phyloP scores from a whole-genome alignment of 2,329 filamentous ascomycete species.

The Beauveria scarabaeidicola region DNA sequence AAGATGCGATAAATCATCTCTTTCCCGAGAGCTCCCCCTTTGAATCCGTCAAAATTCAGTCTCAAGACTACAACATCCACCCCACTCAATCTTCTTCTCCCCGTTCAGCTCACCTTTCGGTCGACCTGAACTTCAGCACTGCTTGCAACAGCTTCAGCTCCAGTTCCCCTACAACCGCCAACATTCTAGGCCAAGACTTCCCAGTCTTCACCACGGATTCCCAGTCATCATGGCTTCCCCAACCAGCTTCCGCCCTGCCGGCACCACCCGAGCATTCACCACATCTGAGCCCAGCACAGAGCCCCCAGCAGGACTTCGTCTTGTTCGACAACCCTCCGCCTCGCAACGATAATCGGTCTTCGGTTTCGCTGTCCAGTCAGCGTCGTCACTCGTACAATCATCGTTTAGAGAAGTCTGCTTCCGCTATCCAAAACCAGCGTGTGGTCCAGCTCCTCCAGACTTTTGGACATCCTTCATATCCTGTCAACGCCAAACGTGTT shows the following conservation, averaged over 20 bases:
- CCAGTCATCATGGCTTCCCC: slow-evolving; percentile 72
- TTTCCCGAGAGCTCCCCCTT: slow-evolving; percentile 28
- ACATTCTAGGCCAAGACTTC: slow-evolving; percentile 57
- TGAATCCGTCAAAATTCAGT: slow-evolving; percentile 46
- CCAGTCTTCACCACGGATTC: slow-evolving; percentile 78
- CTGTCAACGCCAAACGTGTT: slow-evolving; percentile 51
- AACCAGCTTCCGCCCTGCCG: slow-evolving; percentile 55
- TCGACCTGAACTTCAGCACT: slow-evolving; percentile 60
- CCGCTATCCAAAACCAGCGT: slow-evolving; percentile 47
- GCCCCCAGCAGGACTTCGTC: slow-evolving; percentile 64
- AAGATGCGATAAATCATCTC: slow-evolving; percentile 52
- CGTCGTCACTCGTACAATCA: slow-evolving; percentile 41
- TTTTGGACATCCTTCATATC: slow-evolving; percentile 46
- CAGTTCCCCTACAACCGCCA: slow-evolving; percentile 49
- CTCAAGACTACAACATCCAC: slow-evolving; percentile 32
- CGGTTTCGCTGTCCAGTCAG: slow-evolving; percentile 31
- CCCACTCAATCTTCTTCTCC: slow-evolving; percentile 37
- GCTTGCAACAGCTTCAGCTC: slow-evolving; percentile 49
- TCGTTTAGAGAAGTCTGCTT: slow-evolving; percentile 30
- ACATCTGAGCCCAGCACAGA: slow-evolving; percentile 38
- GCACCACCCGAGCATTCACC: slow-evolving; percentile 51
- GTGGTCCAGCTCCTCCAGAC: slow-evolving; percentile 51
- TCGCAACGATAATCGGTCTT: slow-evolving; percentile 28
- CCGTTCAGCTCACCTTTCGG: slow-evolving; percentile 45
- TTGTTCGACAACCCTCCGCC: slow-evolving; percentile 54